phyloP scores from a whole-genome alignment of 495 filamentous ascomycete genomes.

The Aspergillus hancockii region DNA sequence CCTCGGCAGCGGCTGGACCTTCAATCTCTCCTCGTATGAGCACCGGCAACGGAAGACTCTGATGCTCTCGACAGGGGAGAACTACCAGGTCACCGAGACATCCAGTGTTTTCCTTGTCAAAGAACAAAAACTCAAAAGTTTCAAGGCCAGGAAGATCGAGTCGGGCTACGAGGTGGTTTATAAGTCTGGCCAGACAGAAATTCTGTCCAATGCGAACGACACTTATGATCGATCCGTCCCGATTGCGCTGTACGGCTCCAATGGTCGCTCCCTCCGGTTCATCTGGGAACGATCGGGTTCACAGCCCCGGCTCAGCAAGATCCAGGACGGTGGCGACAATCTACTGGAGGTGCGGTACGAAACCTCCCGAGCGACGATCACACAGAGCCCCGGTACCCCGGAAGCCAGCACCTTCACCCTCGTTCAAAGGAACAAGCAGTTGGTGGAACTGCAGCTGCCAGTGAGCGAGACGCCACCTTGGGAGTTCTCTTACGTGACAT shows the following conservation, averaged over 20 bases:
- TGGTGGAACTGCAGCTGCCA: constrained; percentile 3
- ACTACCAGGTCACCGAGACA: constrained; percentile 9
- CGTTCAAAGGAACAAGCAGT: neutral
- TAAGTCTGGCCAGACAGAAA: constrained; percentile 6
- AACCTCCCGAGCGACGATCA: neutral
- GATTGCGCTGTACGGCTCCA: neutral
- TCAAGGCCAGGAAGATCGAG: neutral
- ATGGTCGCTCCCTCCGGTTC: constrained; percentile 8
- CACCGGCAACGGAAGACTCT: constrained; percentile 1
- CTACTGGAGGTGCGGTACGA: constrained; percentile 5
- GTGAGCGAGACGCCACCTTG: neutral
- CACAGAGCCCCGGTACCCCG: neutral
- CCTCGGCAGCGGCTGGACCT: constrained; percentile 12
- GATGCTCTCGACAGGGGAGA: constrained; percentile 5
- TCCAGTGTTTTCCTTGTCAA: neutral
- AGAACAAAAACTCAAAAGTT: constrained; percentile 17
- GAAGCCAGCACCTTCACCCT: constrained; percentile 5
- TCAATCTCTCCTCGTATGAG: constrained; percentile 12
- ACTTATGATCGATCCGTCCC: neutral
- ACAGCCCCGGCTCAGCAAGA: constrained; percentile 11
- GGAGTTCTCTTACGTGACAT: constrained; percentile 3
- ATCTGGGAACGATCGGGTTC: neutral
- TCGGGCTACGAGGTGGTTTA: neutral
- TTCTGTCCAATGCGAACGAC: constrained; percentile 4
- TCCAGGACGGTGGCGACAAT: constrained; percentile 7